Evolutionary conservation across 2,329 filamentous ascomycete genomes (phyloP).

Genomic region (Aspergillus unguis): DNA sequence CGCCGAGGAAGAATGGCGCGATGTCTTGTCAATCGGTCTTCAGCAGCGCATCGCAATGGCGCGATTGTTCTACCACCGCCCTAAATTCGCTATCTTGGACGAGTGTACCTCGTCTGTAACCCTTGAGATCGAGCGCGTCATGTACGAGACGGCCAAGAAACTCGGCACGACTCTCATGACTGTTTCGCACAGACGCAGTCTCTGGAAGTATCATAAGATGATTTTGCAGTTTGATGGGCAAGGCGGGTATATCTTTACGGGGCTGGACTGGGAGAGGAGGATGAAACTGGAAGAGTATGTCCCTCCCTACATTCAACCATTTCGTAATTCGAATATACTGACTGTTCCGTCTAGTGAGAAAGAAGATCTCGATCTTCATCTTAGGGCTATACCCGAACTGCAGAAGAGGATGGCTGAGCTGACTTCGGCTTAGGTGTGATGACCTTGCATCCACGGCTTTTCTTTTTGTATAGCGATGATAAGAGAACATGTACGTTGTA

Average conservation of each 20-base stretch:
- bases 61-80: conserved; percentile 86
- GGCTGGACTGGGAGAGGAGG: conserved; percentile 80
- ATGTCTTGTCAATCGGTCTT: conserved; percentile 84
- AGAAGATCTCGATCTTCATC: conserved; percentile 82
- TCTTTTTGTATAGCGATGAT: background rate
- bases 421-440: conserved; percentile 43
- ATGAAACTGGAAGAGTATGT: conserved; percentile 78
- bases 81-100: conserved; percentile 91
- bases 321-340: conserved; percentile 9
- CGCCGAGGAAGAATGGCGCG: conserved; percentile 92
- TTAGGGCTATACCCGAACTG: conserved; percentile 82
- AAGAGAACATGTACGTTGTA: background rate
- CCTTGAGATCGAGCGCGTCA: conserved; percentile 86
- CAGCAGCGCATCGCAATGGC: conserved; percentile 98
- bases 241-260: conserved; percentile 84
- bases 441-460: background rate
- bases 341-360: conserved; percentile 60
- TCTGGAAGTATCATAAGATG: conserved; percentile 95
- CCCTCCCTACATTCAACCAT: background rate
- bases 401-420: conserved; percentile 81
- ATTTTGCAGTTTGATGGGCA: conserved; percentile 97
- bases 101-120: conserved; percentile 97
- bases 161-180: conserved; percentile 96
- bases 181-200: conserved; percentile 80
- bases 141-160: conserved; percentile 95